Evolutionary conservation across 2,329 filamentous ascomycete genomes (phyloP), one percentile per base, ranked within the genome.

Genomic region (Colletotrichum sp.): DNA sequence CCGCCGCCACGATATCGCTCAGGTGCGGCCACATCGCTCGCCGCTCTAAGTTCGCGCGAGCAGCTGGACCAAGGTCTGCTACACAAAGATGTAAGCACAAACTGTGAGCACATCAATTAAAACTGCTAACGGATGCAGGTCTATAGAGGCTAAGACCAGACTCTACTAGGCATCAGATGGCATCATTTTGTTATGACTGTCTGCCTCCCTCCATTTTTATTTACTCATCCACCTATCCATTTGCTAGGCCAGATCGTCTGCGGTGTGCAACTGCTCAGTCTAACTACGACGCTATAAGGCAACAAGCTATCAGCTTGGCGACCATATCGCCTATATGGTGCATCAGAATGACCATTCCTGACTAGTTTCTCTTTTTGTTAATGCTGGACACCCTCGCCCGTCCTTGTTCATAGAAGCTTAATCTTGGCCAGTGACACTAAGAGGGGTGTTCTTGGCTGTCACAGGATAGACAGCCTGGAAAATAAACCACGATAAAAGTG

Each of bases 181-280:
- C 39, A 9, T 43, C 9, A 43, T 43, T 9, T 6, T 43, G 8
- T n/a, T 6, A 6, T 5, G 3, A 9, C 8, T 43, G 39, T 43
- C 18, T 43, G 39, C 39, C 1, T n/a, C 1, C 16, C 34, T 16
- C 15, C 8, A n/a, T 6, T 43, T 3, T 5, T 18, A 6, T 43
- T 1, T n/a, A 10, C 2, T 0, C 9, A 43, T 4, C 18, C 39
- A n/a, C 3, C 39, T n/a, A 16, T 39, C 34, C 6, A 5, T 36
- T 36, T 7, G 34, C 13, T 16, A 16, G 34, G 34, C 34, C 6
- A 7, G 34, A 36, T 36, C 34, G 15, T 16, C 15, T 5, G 4
- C 15, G 34, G 15, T 16, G 7, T 39, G 7, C 7, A 8, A 39
- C 15, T 16, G 34, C 15, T 16, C 34, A 39, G 34, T 39, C 34